These are phyloP conservation scores for Pichia cactophila DNA, from an alignment of 1,139 yeast genomes.

Conservation along the genomic window DNA sequence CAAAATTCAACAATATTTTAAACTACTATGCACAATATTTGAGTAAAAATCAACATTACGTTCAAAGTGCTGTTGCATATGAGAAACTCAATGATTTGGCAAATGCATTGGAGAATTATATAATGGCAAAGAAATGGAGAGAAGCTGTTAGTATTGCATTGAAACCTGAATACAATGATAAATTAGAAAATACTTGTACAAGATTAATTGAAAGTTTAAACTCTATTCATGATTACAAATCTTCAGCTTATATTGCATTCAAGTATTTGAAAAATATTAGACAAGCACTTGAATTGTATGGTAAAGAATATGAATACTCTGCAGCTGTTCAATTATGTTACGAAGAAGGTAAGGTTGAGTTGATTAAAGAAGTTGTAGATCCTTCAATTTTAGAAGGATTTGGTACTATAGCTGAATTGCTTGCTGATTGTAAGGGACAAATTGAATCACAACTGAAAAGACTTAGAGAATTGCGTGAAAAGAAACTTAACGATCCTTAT, in stretches of 20 bases:
- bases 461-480: slow-evolving; percentile 73
- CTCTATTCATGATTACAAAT: slow-evolving; percentile 67
- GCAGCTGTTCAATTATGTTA: slow-evolving; percentile 66
- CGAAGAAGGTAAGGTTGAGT: slow-evolving; percentile 34
- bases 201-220: slow-evolving; percentile 51
- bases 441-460: slow-evolving; percentile 74
- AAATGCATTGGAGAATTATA: slow-evolving; percentile 63
- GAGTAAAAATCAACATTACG: slow-evolving; percentile 45
- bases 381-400: slow-evolving; percentile 79
- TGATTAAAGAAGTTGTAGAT: slow-evolving; percentile 57
- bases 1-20: slow-evolving; percentile 49
- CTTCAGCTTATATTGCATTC: slow-evolving; percentile 75
- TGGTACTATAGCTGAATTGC: slow-evolving; percentile 75
- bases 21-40: slow-evolving; percentile 56
- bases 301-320: slow-evolving; percentile 70
- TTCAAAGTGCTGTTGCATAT: slow-evolving; percentile 70
- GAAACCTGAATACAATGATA: slow-evolving; percentile 31
- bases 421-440: slow-evolving; percentile 89
- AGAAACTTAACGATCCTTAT: slow-evolving; percentile 78
- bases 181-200: slow-evolving; percentile 41
- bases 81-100: slow-evolving; percentile 56
- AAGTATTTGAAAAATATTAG: slow-evolving; percentile 53
- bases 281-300: slow-evolving; percentile 58
- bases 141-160: slow-evolving; percentile 66
- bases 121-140: slow-evolving; percentile 70